A percentile compares a stretch with the other conserved stretches of the same genome.
Evolutionary conservation across 23 red algal species (phyloP).

Genomic region (Agarophyton chilense): DNA sequence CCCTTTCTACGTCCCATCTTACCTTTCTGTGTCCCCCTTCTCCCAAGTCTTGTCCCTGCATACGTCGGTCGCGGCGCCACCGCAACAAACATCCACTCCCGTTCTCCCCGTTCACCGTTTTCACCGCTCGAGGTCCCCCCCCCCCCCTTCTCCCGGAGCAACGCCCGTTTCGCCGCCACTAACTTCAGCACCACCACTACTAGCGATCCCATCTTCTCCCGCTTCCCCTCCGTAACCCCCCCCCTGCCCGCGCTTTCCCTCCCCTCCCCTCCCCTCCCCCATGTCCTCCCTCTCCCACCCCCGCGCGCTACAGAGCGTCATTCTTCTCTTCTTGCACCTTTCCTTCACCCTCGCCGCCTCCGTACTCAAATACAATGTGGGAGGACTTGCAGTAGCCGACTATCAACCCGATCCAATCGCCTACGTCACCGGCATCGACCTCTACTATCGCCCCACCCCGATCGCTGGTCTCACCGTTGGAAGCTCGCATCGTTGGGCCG

Average conservation of each 20-base stretch:
- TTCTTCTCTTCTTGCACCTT: not conserved
- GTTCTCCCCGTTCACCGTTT: too few relatives aligned
- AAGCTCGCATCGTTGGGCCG: conserved; percentile 20
- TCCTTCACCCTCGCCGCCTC: not conserved
- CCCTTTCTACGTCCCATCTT: not conserved
- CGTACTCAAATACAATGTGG: conserved; percentile 35
- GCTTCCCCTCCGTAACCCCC: not conserved
- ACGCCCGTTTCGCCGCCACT: too few relatives aligned
- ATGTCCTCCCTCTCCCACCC: not conserved
- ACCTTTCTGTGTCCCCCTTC: not conserved
- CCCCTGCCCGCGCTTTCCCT: not conserved
- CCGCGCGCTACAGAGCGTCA: not conserved
- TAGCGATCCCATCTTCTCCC: not conserved
- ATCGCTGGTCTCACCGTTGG: conserved; percentile 23
- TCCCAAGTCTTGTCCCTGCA: too few relatives aligned
- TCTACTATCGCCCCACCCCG: not conserved
- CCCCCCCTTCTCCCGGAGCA: too few relatives aligned
- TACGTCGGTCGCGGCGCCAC: too few relatives aligned
- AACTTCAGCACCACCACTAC: too few relatives aligned
- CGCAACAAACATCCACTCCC: too few relatives aligned
- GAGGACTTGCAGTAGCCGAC: conserved; percentile 14
- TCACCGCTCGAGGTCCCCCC: too few relatives aligned
- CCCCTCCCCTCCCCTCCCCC: not conserved
- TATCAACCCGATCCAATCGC: conserved; percentile 39
- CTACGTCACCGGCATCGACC: not conserved